These are phyloP conservation scores for Pleurotus ostreatus DNA, from an alignment of 768 basidiomycete genomes.

Conservation along the genomic window DNA sequence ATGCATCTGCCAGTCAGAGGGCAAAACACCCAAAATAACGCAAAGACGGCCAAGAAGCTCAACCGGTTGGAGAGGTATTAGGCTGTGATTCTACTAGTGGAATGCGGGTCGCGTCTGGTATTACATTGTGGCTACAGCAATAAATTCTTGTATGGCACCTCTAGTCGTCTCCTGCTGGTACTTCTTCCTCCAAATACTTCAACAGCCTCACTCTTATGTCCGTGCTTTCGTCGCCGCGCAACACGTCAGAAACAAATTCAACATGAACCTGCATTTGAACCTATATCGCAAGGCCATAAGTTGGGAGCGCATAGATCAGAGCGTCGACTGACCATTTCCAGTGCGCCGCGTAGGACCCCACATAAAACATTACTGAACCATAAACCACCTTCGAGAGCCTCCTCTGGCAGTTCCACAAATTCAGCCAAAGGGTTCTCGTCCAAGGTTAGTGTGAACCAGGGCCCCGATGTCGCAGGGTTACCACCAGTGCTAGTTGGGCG, in stretches of 20 bases:
- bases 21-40: slow-evolving; percentile 89
- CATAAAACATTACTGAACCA: slow-evolving; percentile 98
- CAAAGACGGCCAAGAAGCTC: slow-evolving; percentile 85
- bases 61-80: slow-evolving; percentile 71
- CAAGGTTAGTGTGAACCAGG: slow-evolving; percentile 77
- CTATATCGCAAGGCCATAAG: slow-evolving; percentile 36
- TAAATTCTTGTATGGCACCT: background rate
- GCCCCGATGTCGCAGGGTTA: slow-evolving; percentile 37
- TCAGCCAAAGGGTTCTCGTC: slow-evolving; percentile 97
- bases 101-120: background rate
- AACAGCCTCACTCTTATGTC: slow-evolving; percentile 89
- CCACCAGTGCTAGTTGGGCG: slow-evolving; percentile 20
- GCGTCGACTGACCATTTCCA: slow-evolving; percentile 82
- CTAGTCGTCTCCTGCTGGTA: slow-evolving; percentile 88
- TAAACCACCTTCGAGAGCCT: slow-evolving; percentile 86
- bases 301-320: background rate
- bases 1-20: slow-evolving; percentile 93
- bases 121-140: background rate
- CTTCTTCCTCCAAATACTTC: slow-evolving; percentile 94
- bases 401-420: slow-evolving; percentile 95
- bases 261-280: slow-evolving; percentile 95
- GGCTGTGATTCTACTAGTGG: background rate
- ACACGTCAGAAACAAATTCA: slow-evolving; percentile 83
- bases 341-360: slow-evolving; percentile 86
- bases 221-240: slow-evolving; percentile 91